Evolutionary conservation across 2,329 filamentous ascomycete genomes (phyloP).

Genomic region (Nakataea oryzae): DNA sequence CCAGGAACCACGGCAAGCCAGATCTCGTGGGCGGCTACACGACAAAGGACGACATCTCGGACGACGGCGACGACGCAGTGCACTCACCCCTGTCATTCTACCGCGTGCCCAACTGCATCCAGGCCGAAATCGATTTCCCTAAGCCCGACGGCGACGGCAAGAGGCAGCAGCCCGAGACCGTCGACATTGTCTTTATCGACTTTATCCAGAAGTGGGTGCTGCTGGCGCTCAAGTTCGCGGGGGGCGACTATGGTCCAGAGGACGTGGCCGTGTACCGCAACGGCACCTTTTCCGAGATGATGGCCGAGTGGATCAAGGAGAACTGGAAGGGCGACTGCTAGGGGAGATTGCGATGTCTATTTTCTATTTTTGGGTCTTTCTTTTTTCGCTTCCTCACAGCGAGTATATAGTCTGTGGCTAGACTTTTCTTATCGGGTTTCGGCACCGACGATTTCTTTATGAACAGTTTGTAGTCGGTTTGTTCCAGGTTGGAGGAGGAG

Average conservation of each 20-base stretch:
- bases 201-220: constrained; percentile 81
- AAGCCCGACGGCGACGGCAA: constrained; percentile 15
- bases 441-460: not conserved
- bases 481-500: too few relatives aligned
- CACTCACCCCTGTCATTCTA: constrained; percentile 69
- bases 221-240: constrained; percentile 55
- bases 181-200: constrained; percentile 86
- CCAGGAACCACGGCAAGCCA: constrained; percentile 18
- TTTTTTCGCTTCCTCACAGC: not conserved
- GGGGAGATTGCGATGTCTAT: too few relatives aligned
- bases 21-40: constrained; percentile 65
- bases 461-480: not conserved
- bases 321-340: constrained; percentile 45
- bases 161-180: constrained; percentile 47
- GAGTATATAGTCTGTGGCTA: not conserved
- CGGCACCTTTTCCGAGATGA: constrained; percentile 42
- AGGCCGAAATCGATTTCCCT: constrained; percentile 56
- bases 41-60: constrained; percentile 73
- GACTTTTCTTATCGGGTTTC: not conserved
- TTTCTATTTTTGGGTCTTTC: not conserved
- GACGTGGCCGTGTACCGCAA: constrained; percentile 43
- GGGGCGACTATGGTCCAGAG: constrained; percentile 34
- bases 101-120: constrained; percentile 72
- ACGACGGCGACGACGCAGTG: constrained; percentile 82
- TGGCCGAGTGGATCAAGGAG: constrained; percentile 46